Base-by-base conservation (phyloP, 352 stramenopile genomes). In the Phytophthora pini region DNA sequence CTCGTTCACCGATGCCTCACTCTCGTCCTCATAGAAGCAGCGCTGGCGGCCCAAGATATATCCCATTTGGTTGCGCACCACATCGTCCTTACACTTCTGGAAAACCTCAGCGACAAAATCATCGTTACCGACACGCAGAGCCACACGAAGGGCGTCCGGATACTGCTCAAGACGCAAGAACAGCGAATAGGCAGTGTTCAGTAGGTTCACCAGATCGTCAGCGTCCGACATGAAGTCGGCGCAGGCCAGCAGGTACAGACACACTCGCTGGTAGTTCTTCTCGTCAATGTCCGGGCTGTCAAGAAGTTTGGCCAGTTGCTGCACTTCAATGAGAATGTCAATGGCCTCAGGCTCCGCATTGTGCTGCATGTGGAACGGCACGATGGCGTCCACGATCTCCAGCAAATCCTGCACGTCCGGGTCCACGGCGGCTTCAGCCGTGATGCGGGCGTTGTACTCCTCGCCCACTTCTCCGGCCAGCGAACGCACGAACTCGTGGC, bases 291-390 rank as follows among this genome's bases (percentile, higher is more conserved):
- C 77, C 11, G 89, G 82, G 17, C 96, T 88, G 11, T 94, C 73
- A n/a, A 99, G 79, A 36, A 99, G 80, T 69, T 98, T 98, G 46
- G 90, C 76, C 9, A 99, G 85, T 67, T 98, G 82, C 76, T 99
- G 96, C 32, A 99, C 97, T 87, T 99, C 98, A 65, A 99, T 97
- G 45, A 99, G 82, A 26, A 99, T 95, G 77, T 99, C 98, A 36
- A 99, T 96, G 20, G 98, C 98, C 83, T 99, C 98, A 0, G 97
- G 96, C 77, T 99, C 97, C 4, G 98, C 97, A 74, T 99, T 99
- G 82, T 99, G 98, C 65, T 97, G 81, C 74, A 99, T 97, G 87
- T 99, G 97, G 82, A 99, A 99, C 3, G 97, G 97, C 55, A 99
- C 96, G 72, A 99, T 99, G 11, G 97, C 94, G 76, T 99, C 93